Evolutionary conservation across 768 basidiomycete species (phyloP).

Genomic region (Panellus pusillus): DNA sequence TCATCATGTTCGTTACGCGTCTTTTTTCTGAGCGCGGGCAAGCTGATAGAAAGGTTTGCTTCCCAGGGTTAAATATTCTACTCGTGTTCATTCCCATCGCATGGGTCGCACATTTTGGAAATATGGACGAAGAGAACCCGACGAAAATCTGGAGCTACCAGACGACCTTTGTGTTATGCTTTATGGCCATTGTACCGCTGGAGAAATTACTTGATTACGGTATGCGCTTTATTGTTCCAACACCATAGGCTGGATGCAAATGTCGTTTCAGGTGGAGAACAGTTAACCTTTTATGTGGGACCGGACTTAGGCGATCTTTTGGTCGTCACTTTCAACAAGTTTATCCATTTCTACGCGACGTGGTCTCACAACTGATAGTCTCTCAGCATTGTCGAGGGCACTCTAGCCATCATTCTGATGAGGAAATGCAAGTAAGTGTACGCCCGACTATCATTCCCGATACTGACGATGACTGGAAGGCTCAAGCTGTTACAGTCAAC

Average conservation of each 20-base stretch:
- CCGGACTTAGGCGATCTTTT: constrained; percentile 69
- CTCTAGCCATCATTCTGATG: constrained; percentile 69
- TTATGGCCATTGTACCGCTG: constrained; percentile 65
- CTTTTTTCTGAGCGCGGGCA: neutral
- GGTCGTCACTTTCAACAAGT: constrained; percentile 68
- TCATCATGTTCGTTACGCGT: constrained; percentile 50
- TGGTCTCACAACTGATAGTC: constrained; percentile 1
- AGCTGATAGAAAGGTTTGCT: neutral
- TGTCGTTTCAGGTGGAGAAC: constrained; percentile 35
- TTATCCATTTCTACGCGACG: constrained; percentile 19
- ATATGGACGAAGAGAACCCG: constrained; percentile 5
- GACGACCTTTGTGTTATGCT: constrained; percentile 40
- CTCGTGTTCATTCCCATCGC: constrained; percentile 59
- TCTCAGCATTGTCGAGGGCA: constrained; percentile 65
- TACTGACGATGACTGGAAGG: constrained; percentile 31
- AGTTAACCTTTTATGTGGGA: constrained; percentile 57
- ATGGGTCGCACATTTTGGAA: constrained; percentile 56
- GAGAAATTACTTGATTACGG: constrained; percentile 69
- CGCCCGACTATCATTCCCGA: neutral
- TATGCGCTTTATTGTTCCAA: constrained; percentile 11
- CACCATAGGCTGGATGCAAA: neutral
- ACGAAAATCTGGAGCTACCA: neutral
- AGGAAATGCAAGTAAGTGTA: constrained; percentile 66
- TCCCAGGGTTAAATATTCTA: constrained; percentile 57
- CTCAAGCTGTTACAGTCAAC: constrained; percentile 68